Conservation (phyloP, 1,139 yeast species). For the Yamadazyma sp. region DNA sequence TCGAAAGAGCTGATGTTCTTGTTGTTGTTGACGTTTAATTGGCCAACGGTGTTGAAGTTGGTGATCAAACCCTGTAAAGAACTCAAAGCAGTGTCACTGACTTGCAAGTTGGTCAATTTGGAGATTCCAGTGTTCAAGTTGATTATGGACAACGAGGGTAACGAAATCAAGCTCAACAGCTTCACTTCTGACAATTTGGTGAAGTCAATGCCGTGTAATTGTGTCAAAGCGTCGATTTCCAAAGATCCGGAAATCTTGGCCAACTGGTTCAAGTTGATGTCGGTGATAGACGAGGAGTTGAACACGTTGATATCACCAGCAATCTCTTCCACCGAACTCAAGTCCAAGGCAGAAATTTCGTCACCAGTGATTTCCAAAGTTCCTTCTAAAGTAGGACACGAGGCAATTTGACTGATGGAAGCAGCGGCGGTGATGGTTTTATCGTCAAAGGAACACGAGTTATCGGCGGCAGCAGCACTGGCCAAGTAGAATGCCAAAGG, state of each 20-base stretch:
- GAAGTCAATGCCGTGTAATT: conserved; percentile 41
- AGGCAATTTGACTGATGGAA: conserved; percentile 32
- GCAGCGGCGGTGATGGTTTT: conserved; percentile 42
- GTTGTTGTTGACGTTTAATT: conserved; percentile 46
- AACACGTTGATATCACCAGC: conserved; percentile 34
- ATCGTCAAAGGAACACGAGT: conserved; percentile 35
- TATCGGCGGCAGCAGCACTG: conserved; percentile 5
- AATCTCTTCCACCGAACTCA: conserved; percentile 34
- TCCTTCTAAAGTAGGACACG: conserved; percentile 46
- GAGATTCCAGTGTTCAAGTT: conserved; percentile 40
- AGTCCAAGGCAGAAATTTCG: conserved; percentile 33
- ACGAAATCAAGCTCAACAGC: conserved; percentile 38
- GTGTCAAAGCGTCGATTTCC: conserved; percentile 38
- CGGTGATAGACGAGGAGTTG: conserved; percentile 43
- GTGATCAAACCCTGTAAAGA: conserved; percentile 37
- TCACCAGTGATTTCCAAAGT: conserved; percentile 41
- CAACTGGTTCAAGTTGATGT: conserved; percentile 33
- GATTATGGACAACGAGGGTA: conserved; percentile 43
- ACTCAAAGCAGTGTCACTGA: conserved; percentile 47
- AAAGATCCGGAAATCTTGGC: conserved; percentile 38
- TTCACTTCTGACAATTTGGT: conserved; percentile 30
- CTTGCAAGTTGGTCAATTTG: conserved; percentile 31
- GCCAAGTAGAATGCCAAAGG: conserved; percentile 14
- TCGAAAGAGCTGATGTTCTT: conserved; percentile 41
- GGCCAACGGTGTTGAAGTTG: conserved; percentile 31